A percentile compares a stretch with the other conserved stretches of the same genome.
Conservation (phyloP, 257 asterid species). For the Forsythia suspensa region DNA sequence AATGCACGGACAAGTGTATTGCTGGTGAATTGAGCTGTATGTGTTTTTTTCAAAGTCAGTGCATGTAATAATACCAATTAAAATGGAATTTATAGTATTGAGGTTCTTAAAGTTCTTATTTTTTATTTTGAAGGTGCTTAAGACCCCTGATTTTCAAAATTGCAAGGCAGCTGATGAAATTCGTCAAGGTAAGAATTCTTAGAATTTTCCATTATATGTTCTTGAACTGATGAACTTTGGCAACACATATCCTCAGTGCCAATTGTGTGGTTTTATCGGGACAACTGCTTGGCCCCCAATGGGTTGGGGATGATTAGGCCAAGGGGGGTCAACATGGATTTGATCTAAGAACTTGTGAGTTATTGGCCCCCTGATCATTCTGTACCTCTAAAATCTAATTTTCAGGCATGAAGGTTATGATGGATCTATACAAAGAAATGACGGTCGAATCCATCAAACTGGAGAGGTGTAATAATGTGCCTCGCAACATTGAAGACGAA, state of each 20-base stretch:
- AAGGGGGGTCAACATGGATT: background rate
- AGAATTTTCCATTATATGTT: background rate
- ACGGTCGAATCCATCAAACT: constrained; percentile 34
- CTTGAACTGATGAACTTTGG: background rate
- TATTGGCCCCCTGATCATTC: background rate
- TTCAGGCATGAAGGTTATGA: constrained; percentile 70
- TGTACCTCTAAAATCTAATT: background rate
- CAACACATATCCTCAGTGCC: background rate
- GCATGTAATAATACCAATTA: background rate
- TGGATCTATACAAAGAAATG: constrained; percentile 65
- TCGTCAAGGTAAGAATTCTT: constrained; percentile 50
- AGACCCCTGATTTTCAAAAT: constrained; percentile 76
- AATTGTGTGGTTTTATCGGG: background rate
- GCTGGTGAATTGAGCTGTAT: background rate
- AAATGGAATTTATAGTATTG: background rate
- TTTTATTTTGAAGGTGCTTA: constrained; percentile 69
- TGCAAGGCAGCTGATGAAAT: constrained; percentile 85
- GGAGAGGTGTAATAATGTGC: constrained; percentile 37
- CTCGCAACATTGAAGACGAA: constrained; percentile 27
- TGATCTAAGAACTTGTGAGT: background rate
- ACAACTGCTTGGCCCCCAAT: background rate
- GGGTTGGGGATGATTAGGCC: background rate
- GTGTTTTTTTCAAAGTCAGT: background rate
- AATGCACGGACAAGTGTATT: background rate
- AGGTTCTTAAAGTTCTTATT: constrained; percentile 9